Evolutionary conservation across 2,329 filamentous ascomycete species (phyloP).

Genomic region (Fusarium oxysporum): DNA sequence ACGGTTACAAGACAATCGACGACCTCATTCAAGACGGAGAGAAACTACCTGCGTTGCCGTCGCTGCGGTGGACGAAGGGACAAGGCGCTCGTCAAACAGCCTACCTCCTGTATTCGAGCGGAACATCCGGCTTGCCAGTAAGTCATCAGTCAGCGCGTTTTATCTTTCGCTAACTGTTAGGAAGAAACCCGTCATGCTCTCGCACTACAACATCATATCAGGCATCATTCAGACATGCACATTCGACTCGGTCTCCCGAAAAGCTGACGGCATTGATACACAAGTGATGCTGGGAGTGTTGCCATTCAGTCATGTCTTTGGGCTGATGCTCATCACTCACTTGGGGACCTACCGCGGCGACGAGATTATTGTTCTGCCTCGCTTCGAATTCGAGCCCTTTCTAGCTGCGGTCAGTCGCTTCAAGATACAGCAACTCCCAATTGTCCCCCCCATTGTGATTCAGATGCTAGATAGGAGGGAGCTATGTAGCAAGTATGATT

Average conservation of each 20-base stretch:
- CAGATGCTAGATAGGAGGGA: constrained; percentile 7
- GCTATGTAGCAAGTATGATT: not conserved
- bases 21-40: constrained; percentile 72
- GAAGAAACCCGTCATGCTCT: constrained; percentile 88
- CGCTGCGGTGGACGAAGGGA: constrained; percentile 68
- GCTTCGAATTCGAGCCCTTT: constrained; percentile 76
- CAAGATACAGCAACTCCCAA: constrained; percentile 14
- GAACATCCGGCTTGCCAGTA: constrained; percentile 77
- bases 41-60: constrained; percentile 61
- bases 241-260: constrained; percentile 55
- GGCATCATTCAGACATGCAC: constrained; percentile 72
- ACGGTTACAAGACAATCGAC: constrained; percentile 70
- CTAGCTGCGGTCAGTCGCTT: constrained; percentile 50
- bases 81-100: constrained; percentile 75
- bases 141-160: no score
- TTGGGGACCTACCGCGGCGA: constrained; percentile 76
- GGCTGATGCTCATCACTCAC: constrained; percentile 77
- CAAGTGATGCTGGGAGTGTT: constrained; percentile 72
- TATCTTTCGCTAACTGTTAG: not conserved
- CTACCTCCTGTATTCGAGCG: constrained; percentile 84
- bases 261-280: constrained; percentile 51
- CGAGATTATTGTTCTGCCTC: constrained; percentile 76
- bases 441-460: constrained; percentile 14
- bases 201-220: constrained; percentile 82
- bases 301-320: constrained; percentile 86